Conservation (phyloP, 2,329 filamentous ascomycete species). For the Fusarium sacchari region DNA sequence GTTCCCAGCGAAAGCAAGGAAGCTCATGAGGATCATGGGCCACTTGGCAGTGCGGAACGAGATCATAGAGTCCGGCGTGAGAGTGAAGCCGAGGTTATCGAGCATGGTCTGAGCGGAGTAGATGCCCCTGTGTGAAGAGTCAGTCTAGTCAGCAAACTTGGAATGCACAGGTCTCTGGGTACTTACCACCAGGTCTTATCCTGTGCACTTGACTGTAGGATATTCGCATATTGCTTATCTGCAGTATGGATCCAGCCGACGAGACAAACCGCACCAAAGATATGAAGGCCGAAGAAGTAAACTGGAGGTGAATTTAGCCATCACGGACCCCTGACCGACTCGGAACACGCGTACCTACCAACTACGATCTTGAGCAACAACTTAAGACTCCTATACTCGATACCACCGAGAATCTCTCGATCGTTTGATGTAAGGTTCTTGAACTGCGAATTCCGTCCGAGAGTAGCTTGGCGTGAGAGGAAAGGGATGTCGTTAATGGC, state of each 20-base stretch:
- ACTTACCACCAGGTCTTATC: conserved; percentile 60
- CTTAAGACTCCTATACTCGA: conserved; percentile 61
- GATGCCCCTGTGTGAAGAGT: conserved; percentile 51
- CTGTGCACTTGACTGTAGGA: conserved; percentile 51
- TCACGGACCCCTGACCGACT: fast-evolving
- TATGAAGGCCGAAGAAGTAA: conserved; percentile 58
- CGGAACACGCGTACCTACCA: conserved; percentile 38
- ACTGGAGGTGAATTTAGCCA: conserved; percentile 30
- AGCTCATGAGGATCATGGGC: conserved; percentile 58
- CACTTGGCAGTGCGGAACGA: conserved; percentile 56
- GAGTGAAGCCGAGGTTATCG: conserved; percentile 59
- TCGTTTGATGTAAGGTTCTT: conserved; percentile 53
- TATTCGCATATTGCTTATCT: conserved; percentile 51
- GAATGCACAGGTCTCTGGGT: fast-evolving
- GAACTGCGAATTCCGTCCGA: conserved; percentile 54
- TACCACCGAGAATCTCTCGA: conserved; percentile 57
- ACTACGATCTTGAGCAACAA: conserved; percentile 57
- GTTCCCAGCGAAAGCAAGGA: conserved; percentile 62
- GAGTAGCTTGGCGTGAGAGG: conserved; percentile 2
- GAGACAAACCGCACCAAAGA: conserved; percentile 59
- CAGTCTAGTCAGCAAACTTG: not conserved
- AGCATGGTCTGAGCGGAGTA: conserved; percentile 62
- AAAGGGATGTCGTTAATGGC: not conserved
- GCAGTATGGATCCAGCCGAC: conserved; percentile 58
- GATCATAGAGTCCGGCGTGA: conserved; percentile 65